Evolutionary conservation across 805 yeast genomes (phyloP).

Genomic region (Candida nanaspora): DNA sequence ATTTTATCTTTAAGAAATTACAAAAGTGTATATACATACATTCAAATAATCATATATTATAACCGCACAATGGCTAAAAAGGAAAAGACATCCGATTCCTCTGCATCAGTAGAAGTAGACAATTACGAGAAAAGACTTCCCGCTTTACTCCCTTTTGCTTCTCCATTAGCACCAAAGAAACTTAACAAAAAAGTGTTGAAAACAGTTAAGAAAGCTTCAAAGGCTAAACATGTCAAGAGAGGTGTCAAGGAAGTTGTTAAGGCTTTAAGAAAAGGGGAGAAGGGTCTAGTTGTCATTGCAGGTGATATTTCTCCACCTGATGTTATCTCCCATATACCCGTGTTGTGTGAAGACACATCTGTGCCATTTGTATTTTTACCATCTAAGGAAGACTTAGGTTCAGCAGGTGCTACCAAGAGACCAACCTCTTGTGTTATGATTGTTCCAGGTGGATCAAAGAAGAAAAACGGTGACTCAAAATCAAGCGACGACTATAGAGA

Average conservation of each 20-base stretch:
- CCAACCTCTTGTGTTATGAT: constrained; percentile 97
- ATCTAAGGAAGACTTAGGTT: constrained; percentile 95
- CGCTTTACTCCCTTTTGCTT: constrained; percentile 86
- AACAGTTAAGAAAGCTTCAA: constrained; percentile 95
- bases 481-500: constrained; percentile 88
- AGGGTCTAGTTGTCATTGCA: constrained; percentile 92
- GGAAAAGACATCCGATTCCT: constrained; percentile 29
- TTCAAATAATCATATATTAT: not conserved
- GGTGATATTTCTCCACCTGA: constrained; percentile 98
- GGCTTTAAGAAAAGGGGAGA: constrained; percentile 95
- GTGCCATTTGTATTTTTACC: constrained; percentile 94
- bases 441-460: constrained; percentile 89
- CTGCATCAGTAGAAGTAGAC: constrained; percentile 39
- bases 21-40: too few relatives aligned
- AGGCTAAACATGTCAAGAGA: constrained; percentile 96
- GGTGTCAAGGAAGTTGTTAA: constrained; percentile 99
- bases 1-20: too few relatives aligned
- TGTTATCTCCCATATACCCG: constrained; percentile 95
- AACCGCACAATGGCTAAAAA: constrained; percentile 35
- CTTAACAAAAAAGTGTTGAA: constrained; percentile 91
- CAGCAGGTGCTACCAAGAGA: constrained; percentile 98
- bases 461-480: constrained; percentile 61
- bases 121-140: constrained; percentile 90
- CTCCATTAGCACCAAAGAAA: constrained; percentile 93
- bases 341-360: constrained; percentile 86